These are phyloP conservation scores for Linum lewisii DNA, from an alignment of 345 rosid genomes.

Conservation along the genomic window DNA sequence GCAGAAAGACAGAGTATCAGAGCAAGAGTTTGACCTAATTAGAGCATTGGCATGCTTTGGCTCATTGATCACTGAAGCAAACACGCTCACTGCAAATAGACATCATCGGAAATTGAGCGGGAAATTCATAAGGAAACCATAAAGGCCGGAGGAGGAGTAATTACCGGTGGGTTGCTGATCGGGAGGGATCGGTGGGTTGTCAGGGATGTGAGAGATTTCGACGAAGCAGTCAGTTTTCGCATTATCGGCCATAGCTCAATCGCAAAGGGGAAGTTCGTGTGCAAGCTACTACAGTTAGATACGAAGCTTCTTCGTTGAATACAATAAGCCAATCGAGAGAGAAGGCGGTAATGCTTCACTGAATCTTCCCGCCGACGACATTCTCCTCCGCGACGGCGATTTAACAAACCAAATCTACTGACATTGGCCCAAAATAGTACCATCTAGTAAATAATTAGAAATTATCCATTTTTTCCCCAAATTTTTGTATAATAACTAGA, in stretches of 20 bases:
- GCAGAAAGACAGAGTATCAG: neutral
- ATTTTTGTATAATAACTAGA: too few species aligned
- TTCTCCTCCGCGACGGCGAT: too few species aligned
- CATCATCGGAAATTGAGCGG: neutral
- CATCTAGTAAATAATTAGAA: too few species aligned
- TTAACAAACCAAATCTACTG: too few species aligned
- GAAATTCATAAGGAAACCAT: neutral
- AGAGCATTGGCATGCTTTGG: slow-evolving; percentile 55
- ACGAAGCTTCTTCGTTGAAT: too few species aligned
- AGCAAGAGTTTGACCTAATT: slow-evolving; percentile 37
- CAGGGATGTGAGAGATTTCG: slow-evolving; percentile 45
- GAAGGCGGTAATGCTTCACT: too few species aligned
- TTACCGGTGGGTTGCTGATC: slow-evolving; percentile 54
- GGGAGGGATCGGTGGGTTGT: slow-evolving; percentile 38
- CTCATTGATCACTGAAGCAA: slow-evolving; percentile 44
- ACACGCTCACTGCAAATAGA: slow-evolving; percentile 38
- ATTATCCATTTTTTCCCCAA: too few species aligned
- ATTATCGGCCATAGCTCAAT: neutral
- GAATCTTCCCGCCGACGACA: too few species aligned
- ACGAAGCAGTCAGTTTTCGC: neutral
- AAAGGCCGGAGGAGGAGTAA: neutral
- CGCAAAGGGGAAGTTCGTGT: neutral
- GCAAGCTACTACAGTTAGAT: neutral
- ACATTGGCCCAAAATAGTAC: too few species aligned
- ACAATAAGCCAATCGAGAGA: neutral